Conservation (phyloP, 495 filamentous ascomycete species). For the Tetracladium setigerum region DNA sequence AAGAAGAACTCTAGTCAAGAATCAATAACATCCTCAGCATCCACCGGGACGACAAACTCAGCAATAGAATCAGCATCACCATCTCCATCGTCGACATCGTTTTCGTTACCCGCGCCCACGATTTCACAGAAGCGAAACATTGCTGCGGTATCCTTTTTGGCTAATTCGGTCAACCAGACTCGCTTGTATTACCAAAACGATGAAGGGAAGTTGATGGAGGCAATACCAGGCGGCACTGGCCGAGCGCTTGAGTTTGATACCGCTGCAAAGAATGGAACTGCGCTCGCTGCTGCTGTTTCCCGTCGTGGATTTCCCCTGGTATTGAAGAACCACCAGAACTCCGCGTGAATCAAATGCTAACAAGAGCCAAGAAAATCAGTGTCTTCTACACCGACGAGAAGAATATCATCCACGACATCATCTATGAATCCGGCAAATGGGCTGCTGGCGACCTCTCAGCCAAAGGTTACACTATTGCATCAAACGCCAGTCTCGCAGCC, state of each 20-base stretch:
- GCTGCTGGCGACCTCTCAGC: constrained; percentile 9
- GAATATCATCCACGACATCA: constrained; percentile 19
- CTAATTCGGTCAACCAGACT: constrained; percentile 13
- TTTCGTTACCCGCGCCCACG: too few relatives aligned
- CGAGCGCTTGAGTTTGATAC: constrained; percentile 9
- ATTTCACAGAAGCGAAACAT: constrained; percentile 12
- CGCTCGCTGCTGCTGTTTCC: constrained; percentile 22
- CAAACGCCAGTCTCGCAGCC: constrained; percentile 18
- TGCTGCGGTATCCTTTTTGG: constrained; percentile 17
- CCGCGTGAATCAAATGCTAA: background rate
- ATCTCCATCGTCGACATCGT: too few relatives aligned
- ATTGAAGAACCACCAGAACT: too few relatives aligned
- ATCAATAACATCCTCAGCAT: too few relatives aligned
- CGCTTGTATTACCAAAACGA: constrained; percentile 20
- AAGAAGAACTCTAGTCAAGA: too few relatives aligned
- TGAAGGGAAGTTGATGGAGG: constrained; percentile 18
- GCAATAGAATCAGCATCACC: too few relatives aligned
- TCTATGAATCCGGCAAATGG: constrained; percentile 14
- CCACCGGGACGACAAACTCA: too few relatives aligned
- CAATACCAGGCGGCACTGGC: constrained; percentile 12
- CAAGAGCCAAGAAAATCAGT: constrained; percentile 15
- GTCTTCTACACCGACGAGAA: constrained; percentile 20
- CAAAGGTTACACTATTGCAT: constrained; percentile 9
- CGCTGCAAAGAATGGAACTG: constrained; percentile 16
- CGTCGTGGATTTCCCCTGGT: constrained; percentile 14